phyloP scores from a whole-genome alignment of 192 early-diverging fungal genomes.

The Chytriomyces sp. region DNA sequence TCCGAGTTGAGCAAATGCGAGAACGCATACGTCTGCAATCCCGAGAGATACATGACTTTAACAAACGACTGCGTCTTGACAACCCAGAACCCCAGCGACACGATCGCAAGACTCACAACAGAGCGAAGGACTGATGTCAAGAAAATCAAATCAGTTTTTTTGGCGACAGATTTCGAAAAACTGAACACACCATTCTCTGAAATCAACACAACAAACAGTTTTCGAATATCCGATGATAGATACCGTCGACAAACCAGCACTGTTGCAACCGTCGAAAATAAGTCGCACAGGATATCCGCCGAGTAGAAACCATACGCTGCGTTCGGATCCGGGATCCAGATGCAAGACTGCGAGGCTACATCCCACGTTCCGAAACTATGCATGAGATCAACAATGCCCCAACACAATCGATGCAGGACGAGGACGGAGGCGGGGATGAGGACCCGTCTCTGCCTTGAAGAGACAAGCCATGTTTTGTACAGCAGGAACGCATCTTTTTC shows the following conservation, averaged over 20 bases:
- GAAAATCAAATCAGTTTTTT: neutral
- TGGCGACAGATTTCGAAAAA: neutral
- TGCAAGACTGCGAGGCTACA: neutral
- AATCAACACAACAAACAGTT: neutral
- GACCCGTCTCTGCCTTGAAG: neutral
- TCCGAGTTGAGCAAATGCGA: slow-evolving; percentile 10
- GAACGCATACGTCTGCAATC: neutral
- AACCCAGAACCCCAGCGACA: neutral
- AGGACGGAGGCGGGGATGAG: neutral
- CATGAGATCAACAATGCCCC: neutral
- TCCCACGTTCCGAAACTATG: neutral
- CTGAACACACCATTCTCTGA: neutral
- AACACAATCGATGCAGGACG: neutral
- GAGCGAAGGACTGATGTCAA: neutral
- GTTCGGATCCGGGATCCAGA: neutral
- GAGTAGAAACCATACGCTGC: neutral
- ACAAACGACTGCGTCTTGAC: neutral
- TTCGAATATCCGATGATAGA: neutral
- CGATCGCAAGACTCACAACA: neutral
- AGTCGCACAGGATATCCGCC: neutral
- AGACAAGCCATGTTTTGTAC: slow-evolving; percentile 20
- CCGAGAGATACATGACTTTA: neutral
- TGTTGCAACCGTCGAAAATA: neutral
- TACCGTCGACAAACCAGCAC: neutral
- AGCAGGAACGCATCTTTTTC: slow-evolving; percentile 5